These are phyloP conservation scores for Diaporthe vexans DNA, from an alignment of 2,329 filamentous ascomycete species.

Conservation along the genomic window DNA sequence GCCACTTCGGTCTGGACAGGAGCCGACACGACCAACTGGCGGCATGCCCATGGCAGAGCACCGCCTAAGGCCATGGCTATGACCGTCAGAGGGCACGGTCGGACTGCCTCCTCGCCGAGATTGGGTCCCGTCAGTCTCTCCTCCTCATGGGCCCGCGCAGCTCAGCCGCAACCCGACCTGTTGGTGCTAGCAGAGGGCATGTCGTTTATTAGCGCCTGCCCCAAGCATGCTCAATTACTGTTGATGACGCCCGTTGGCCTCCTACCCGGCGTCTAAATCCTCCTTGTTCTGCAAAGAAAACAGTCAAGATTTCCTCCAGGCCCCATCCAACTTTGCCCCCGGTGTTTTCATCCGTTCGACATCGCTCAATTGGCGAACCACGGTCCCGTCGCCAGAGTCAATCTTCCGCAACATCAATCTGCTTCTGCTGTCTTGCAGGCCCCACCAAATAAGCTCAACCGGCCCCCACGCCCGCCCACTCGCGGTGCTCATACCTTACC, in stretches of 20 bases:
- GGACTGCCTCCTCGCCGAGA: too few relatives aligned
- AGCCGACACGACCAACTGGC: slow-evolving; percentile 20
- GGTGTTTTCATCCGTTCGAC: neutral
- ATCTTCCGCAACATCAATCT: neutral
- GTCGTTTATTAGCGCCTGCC: slow-evolving; percentile 15
- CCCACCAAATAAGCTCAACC: slow-evolving; percentile 27
- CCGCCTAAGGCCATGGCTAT: slow-evolving; percentile 7
- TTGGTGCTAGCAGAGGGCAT: neutral
- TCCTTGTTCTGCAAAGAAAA: neutral
- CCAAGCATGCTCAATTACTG: slow-evolving; percentile 16
- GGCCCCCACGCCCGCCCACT: slow-evolving; percentile 11
- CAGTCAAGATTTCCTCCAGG: neutral
- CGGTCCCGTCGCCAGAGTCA: slow-evolving; percentile 40
- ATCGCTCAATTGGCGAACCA: neutral
- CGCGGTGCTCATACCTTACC: neutral
- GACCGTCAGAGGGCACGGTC: slow-evolving; percentile 1
- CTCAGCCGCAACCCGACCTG: slow-evolving; percentile 34
- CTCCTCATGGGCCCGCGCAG: slow-evolving; percentile 5
- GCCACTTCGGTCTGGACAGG: neutral
- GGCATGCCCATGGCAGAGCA: slow-evolving; percentile 22
- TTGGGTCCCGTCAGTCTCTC: neutral
- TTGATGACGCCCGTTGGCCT: slow-evolving; percentile 27
- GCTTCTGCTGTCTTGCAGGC: slow-evolving; percentile 24
- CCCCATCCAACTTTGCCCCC: neutral
- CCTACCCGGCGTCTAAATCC: neutral